Evolutionary conservation across 495 filamentous ascomycete genomes (phyloP), one percentile per base, ranked within the genome.

Genomic region (Penicillium manginii): DNA sequence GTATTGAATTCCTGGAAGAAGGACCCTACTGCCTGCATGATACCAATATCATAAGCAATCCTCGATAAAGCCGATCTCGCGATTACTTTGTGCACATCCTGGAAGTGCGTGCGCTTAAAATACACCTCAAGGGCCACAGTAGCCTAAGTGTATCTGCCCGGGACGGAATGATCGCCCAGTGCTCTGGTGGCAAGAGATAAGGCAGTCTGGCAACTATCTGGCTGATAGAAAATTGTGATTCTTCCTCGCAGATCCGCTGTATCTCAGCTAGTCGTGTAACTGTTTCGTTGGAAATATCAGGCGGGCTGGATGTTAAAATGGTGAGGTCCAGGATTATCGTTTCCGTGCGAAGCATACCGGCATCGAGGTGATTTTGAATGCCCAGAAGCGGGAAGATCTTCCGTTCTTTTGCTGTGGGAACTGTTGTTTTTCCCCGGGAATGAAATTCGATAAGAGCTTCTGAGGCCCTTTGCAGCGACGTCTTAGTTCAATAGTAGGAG

Each of bases 21-120:
- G 7, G 22, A 57, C 6, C 54, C 46, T 23, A 50, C 31, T 18
- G 54, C 54, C 12, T 57, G 54, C 54, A 29, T 50, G 42, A 57
- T 47, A 10, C 46, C 54, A 33, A 37, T 31, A 14, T 57, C 26
- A 18, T 57, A 39, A 15, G 54, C 32, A 40, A 57, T 50, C 12
- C 31, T 50, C 15, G 4, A n/a, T 31, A 57, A 26, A 9, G 31
- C 31, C 0, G 14, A 10, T n/a, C n/a, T 50, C 12, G 54, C 46
- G 10, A 31, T 40, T 17, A 18, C 8, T 46, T 31, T 57, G 4
- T 46, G 11, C 6, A 19, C 23, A 1, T 15, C 14, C 2, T 29
- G 40, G 8, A 18, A 15, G 54, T 43, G 2, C 45, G 18, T 10
- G 54, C 48, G 10, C 11, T 21, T 6, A 57, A 23, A 10, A 57